A percentile compares a stretch with the other conserved stretches of the same genome.
Evolutionary conservation across 305 asterid species (phyloP).

Genomic region (Caryopteris hybrid): DNA sequence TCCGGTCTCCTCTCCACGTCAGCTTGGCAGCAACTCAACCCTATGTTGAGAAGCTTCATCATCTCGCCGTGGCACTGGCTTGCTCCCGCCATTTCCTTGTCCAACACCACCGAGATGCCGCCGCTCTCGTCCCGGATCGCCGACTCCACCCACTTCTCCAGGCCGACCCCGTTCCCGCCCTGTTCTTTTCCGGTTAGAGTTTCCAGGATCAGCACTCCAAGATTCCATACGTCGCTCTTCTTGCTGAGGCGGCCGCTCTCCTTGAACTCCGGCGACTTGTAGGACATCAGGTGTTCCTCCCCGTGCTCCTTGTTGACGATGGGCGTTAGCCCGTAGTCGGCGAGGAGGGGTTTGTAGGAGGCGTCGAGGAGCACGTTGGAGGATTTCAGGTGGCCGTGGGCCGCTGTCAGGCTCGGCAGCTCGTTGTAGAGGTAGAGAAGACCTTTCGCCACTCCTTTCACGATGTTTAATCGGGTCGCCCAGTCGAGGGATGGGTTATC

Average conservation of each 20-base stretch:
- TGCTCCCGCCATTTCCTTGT: slow-evolving; percentile 43
- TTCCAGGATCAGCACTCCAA: slow-evolving; percentile 75
- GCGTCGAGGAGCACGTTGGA: slow-evolving; percentile 74
- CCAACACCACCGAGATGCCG: slow-evolving; percentile 36
- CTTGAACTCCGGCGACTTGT: slow-evolving; percentile 77
- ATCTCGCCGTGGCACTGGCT: slow-evolving; percentile 42
- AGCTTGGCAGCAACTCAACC: slow-evolving; percentile 49
- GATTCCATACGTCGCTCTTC: slow-evolving; percentile 88
- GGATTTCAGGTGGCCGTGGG: slow-evolving; percentile 92
- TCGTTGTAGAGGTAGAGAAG: slow-evolving; percentile 65
- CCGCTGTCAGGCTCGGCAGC: slow-evolving; percentile 75
- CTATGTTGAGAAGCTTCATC: slow-evolving; percentile 61
- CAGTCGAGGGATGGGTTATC: slow-evolving; percentile 53
- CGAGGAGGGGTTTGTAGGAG: slow-evolving; percentile 51
- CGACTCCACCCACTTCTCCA: slow-evolving; percentile 53
- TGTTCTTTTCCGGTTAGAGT: slow-evolving; percentile 59
- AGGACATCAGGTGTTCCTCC: slow-evolving; percentile 52
- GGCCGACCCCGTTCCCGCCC: slow-evolving; percentile 31
- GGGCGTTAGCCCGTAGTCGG: slow-evolving; percentile 78
- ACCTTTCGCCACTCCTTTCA: slow-evolving; percentile 83
- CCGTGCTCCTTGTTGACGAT: slow-evolving; percentile 68
- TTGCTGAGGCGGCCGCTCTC: slow-evolving; percentile 42
- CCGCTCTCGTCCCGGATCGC: slow-evolving; percentile 21
- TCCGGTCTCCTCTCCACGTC: slow-evolving; percentile 59
- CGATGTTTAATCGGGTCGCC: slow-evolving; percentile 62